Conservation (phyloP, 495 filamentous ascomycete genomes). For the Lasiosphaeria hispida region DNA sequence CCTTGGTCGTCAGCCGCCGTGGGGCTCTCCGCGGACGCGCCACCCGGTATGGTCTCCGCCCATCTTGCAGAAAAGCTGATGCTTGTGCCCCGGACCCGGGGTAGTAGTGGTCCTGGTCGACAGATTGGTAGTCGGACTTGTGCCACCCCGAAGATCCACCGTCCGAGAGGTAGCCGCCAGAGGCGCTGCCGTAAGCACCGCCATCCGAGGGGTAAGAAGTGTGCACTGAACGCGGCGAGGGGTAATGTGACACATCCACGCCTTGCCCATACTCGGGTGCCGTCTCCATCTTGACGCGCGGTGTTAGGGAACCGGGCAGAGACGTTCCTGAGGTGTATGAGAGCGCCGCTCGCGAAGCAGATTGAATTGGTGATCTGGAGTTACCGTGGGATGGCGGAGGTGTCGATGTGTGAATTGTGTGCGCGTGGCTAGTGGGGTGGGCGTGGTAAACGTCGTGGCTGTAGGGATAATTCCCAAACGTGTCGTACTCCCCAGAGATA, state of each 20-base stretch:
- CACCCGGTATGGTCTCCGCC: slow-evolving; percentile 36
- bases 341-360: slow-evolving; percentile 31
- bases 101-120: slow-evolving; percentile 44
- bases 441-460: slow-evolving; percentile 49
- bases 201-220: slow-evolving; percentile 39
- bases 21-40: slow-evolving; percentile 43
- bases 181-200: slow-evolving; percentile 37
- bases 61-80: slow-evolving; percentile 30
- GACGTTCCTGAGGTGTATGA: slow-evolving; percentile 39
- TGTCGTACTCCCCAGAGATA: slow-evolving; percentile 51
- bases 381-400: slow-evolving; percentile 40
- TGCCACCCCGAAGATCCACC: slow-evolving; percentile 47
- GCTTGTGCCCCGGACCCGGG: slow-evolving; percentile 24
- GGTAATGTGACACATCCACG: slow-evolving; percentile 47
- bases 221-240: slow-evolving; percentile 46
- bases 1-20: slow-evolving; percentile 63
- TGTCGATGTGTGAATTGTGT: slow-evolving; percentile 41
- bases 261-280: slow-evolving; percentile 38
- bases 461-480: slow-evolving; percentile 49
- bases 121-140: slow-evolving; percentile 45
- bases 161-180: slow-evolving; percentile 49
- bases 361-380: slow-evolving; percentile 42
- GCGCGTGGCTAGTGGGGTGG: slow-evolving; percentile 42
- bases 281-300: slow-evolving; percentile 53
- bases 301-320: slow-evolving; percentile 34